Evolutionary conservation across 345 rosid genomes (phyloP), one percentile per base, ranked within the genome.

Genomic region (Euphorbia lathyris): DNA sequence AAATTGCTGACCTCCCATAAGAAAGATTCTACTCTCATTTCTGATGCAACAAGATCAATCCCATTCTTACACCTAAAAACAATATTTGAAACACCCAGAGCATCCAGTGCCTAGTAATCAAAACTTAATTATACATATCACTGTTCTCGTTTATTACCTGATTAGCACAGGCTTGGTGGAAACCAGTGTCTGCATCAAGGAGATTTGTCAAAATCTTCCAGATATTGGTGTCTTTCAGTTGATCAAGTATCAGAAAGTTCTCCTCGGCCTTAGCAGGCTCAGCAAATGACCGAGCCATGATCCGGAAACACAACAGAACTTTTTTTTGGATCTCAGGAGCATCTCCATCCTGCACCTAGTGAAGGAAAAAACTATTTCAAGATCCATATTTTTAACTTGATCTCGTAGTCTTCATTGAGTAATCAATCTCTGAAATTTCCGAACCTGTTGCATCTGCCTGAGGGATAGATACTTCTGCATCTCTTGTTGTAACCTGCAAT

Each of bases 401-500:
- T 55, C 56, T 48, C 59, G 59, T 26, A 43, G 57, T 40, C 65
- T 47, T 58, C 58, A 32, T 69, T 26, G 8, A 58, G 48, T 52
- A 63, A 58, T 61, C 59, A 65, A 71, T 57, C 50, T 63, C 67
- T 71, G 52, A 68, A 53, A 52, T 29, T 63, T 57, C 27, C 86
- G 36, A 69, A 95, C 99, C 99, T 92, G 92, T 73, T 86, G 88
- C 80, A 58, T 79, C 84, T 86, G 93, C 89, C 92, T 86, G 63
- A 92, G 79, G 43, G 88, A 84, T 59, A 92, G 80, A 79, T 92
- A 95, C 74, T 74, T 87, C 89, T 83, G 97, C 96, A 92, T 90
- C 87, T 95, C 99, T 79, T 86, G 98, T 74, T 95, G 97, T 84
- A 89, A 85, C 91, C 99, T 95, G 88, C 78, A 85, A 81, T 77